Conservation (phyloP, 192 early-diverging fungal genomes). For the Gryganskiella cystojenkinii region DNA sequence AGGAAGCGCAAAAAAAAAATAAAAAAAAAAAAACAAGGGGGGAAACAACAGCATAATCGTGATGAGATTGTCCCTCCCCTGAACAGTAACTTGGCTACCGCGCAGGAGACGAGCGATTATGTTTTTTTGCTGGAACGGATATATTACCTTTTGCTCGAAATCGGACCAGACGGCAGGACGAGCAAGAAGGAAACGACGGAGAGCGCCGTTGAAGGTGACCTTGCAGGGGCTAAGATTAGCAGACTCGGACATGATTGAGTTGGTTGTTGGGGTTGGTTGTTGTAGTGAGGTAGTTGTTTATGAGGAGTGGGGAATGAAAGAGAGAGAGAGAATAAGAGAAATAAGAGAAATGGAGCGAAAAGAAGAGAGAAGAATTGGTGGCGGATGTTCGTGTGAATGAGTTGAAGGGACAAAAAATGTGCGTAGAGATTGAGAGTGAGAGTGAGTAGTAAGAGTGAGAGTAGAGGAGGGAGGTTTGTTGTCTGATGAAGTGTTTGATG, state of each 20-base stretch:
- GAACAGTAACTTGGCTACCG: too few species aligned
- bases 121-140: neutral
- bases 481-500: too few species aligned
- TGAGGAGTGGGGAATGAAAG: neutral
- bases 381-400: too few species aligned
- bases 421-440: neutral
- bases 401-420: neutral
- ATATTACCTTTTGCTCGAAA: slow-evolving; percentile 47
- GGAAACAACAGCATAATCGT: too few species aligned
- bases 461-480: neutral
- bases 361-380: neutral
- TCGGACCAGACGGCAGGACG: slow-evolving; percentile 44
- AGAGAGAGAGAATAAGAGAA: slow-evolving; percentile 2
- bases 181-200: slow-evolving; percentile 44
- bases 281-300: neutral
- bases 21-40: neutral
- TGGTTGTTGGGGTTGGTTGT: neutral
- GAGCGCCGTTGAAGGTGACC: slow-evolving; percentile 36
- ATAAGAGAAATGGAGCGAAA: neutral
- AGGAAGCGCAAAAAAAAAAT: slow-evolving; percentile 5
- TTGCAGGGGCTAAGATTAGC: slow-evolving; percentile 48
- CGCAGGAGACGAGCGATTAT: too few species aligned
- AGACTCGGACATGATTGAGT: slow-evolving; percentile 28
- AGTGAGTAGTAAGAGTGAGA: neutral
- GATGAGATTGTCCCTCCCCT: too few species aligned